phyloP scores from a whole-genome alignment of 257 asterid genomes.

The Fraxinus anomala region DNA sequence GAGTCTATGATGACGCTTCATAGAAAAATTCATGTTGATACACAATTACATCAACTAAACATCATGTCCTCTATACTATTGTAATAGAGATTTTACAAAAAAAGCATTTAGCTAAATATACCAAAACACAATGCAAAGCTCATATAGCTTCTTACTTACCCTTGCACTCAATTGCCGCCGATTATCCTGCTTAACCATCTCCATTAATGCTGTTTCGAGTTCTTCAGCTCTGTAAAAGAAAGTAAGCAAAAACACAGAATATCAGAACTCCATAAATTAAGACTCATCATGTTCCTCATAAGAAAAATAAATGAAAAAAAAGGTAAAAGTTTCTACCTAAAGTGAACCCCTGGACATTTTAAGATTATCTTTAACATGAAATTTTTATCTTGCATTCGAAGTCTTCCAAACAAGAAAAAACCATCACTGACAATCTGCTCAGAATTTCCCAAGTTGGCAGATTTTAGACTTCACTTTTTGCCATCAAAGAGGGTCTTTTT shows the following conservation, averaged over 20 bases:
- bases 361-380: background rate
- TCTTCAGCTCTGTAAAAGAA: conserved; percentile 81
- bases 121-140: conserved; percentile 1
- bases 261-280: background rate
- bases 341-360: background rate
- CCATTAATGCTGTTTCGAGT: conserved; percentile 93
- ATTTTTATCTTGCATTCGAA: background rate
- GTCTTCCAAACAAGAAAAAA: background rate
- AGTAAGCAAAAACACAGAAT: conserved; percentile 2
- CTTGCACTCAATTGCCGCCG: conserved; percentile 87
- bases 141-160: conserved; percentile 45
- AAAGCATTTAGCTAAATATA: background rate
- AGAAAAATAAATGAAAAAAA: background rate
- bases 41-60: background rate
- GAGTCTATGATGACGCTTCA: background rate
- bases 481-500: background rate
- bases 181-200: conserved; percentile 97
- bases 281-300: background rate
- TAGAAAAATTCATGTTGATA: background rate
- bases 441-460: background rate
- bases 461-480: background rate
- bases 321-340: background rate
- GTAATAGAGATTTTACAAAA: background rate
- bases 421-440: background rate
- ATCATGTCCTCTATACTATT: background rate